Base-by-base conservation (phyloP, 495 filamentous ascomycete species). In the Achaetomiella virescens region DNA sequence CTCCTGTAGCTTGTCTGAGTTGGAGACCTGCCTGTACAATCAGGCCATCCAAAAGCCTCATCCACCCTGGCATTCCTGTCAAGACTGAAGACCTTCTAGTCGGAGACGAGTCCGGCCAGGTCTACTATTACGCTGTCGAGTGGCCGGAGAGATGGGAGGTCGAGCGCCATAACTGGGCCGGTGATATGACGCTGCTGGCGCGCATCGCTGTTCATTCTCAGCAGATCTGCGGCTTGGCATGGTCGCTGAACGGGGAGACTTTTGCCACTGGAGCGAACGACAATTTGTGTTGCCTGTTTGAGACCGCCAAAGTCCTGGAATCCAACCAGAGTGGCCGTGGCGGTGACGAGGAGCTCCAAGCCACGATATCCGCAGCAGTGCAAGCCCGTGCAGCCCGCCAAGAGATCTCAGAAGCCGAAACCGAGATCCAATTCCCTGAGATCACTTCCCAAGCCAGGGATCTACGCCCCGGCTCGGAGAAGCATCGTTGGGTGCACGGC, bases 231-330 rank as follows among this genome's bases (percentile, higher is more conserved):
- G 91, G 93, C 4, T 76, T 98, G 12, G 78, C 90, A 1, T 98
- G 93, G 90, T 95, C 89, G 2, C 75, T 73, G 25, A 82, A 89
- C 62, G 88, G 89, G 1, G 74, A 77, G 0, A 80, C 82, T 46
- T 90, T 98, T 68, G 91, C 88, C 29, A 89, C 88, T 10, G 91
- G 92, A 12, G 91, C 89, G 42, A 97, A 98, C 65, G 93, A 98
- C 71, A 97, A 97, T 62, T 65, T 78, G 0, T 93, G 91, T 59
- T 87, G 84, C 63, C 75, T 97, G 12, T 97, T 95, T 70, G 82
- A 91, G 37, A 75, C 82, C 11, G 69, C 74, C 31, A 80, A 83
- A 29, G 73, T 95, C 18, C 64, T 88, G 15, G 69, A 64, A 18
- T 36, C 49, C 43, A 14, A 33, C n/a, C 15, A 18, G n/a, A 22